Base-by-base conservation (phyloP, 495 filamentous ascomycete species). In the Terfezia boudieri region DNA sequence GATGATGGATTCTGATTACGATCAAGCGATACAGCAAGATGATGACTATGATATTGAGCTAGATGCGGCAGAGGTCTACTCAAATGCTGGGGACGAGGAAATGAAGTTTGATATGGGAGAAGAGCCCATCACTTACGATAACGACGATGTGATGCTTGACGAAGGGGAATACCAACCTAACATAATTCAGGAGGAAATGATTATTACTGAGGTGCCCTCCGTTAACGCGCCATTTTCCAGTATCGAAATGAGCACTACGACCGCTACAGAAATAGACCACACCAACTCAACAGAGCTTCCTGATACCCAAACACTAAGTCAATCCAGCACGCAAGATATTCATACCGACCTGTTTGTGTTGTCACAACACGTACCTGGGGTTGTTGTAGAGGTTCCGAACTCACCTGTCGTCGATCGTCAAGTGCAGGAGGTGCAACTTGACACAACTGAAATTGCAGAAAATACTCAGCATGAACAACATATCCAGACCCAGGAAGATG, bases 1-100 rank as follows among this genome's bases (percentile, higher is more conserved):
- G 76, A 75, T 75, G 55, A 71, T 76, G 66, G 72, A 68, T 16
- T 71, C 71, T 46, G 62, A 64, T 17, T 35, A 53, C 9, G 61
- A 61, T 51, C 54, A 49, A 32, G 64, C 63, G 37, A 37, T 65
- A 52, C 61, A 55, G 41, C 61, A 69, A 43, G 74, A 71, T 46
- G 80, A 84, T 61, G 79, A 83, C 58, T 81, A 83, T 53, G 83
- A 86, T 55, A 82, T 86, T 59, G 81, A 86, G 58, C 70, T 86
- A 58, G 82, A 87, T 62, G 68, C 82, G 16, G 74, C 76, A 62
- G 69, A 73, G 53, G 74, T 72, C 46, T 69, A 74, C 35, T 63
- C 59, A 38, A 68, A 67, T 12, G 69, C 70, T 52, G 67, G 69
- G 43, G 78, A 83, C 56, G 76, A 76, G 57, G 80, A 85, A 57